phyloP scores from a whole-genome alignment of 345 rosid genomes.

The Melaleuca quinquenervia region DNA sequence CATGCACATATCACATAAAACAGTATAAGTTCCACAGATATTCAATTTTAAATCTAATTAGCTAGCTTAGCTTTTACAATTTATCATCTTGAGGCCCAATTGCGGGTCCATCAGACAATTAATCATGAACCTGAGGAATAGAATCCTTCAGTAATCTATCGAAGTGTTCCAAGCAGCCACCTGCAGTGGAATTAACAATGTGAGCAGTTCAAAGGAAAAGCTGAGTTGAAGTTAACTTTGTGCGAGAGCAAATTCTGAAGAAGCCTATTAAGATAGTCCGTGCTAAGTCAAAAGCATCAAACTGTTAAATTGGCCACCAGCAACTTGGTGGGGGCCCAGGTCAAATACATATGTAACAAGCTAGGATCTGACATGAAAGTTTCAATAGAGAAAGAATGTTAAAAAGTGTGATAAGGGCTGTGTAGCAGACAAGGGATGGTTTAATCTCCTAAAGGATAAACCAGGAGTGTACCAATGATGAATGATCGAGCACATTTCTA shows the following conservation, averaged over 20 bases:
- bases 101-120: not conserved
- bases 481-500: not conserved
- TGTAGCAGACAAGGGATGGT: not conserved
- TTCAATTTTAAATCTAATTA: not conserved
- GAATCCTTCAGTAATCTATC: not conserved
- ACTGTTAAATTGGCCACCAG: not conserved
- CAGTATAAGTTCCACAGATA: not conserved
- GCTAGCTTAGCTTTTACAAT: not conserved
- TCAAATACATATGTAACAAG: not conserved
- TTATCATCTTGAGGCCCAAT: not conserved
- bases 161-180: not conserved
- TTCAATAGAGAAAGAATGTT: not conserved
- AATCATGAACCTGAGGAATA: not conserved
- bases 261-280: not conserved
- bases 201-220: not conserved
- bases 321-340: not conserved
- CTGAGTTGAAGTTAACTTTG: not conserved
- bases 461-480: not conserved
- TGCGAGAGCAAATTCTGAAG: not conserved
- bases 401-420: not conserved
- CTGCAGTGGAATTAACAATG: not conserved
- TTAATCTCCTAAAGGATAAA: not conserved
- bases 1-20: not conserved
- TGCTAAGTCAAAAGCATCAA: not conserved
- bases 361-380: not conserved